phyloP scores from a whole-genome alignment of 305 asterid genomes.

The Striga hermonthica region DNA sequence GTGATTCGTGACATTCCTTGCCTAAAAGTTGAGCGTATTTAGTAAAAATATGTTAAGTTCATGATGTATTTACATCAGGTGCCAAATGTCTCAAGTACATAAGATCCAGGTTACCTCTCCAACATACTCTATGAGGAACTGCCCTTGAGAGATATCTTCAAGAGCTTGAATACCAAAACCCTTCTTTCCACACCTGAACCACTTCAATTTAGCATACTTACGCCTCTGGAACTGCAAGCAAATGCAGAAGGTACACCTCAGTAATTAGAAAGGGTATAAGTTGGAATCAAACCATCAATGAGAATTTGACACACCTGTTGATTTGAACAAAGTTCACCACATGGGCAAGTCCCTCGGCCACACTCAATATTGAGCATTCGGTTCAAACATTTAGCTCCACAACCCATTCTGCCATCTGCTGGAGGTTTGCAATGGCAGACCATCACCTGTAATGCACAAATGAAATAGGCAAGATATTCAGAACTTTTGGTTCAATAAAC shows the following conservation, averaged over 20 bases:
- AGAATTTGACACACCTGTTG: slow-evolving; percentile 57
- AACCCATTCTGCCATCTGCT: slow-evolving; percentile 72
- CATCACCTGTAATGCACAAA: slow-evolving; percentile 65
- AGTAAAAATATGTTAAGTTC: slow-evolving; percentile 20
- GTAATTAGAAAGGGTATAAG: slow-evolving; percentile 20
- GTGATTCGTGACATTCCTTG: slow-evolving; percentile 20
- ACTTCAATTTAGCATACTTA: slow-evolving; percentile 63
- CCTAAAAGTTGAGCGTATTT: slow-evolving; percentile 26
- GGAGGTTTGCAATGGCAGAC: slow-evolving; percentile 88
- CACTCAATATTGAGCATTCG: slow-evolving; percentile 91
- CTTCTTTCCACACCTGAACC: slow-evolving; percentile 79
- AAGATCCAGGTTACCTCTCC: slow-evolving; percentile 69
- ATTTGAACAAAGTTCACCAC: slow-evolving; percentile 84
- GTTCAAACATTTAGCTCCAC: slow-evolving; percentile 81
- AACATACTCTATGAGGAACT: slow-evolving; percentile 83
- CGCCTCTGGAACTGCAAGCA: slow-evolving; percentile 81
- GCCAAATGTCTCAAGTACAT: slow-evolving; percentile 18
- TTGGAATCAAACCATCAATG: slow-evolving; percentile 8
- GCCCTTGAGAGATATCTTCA: slow-evolving; percentile 69
- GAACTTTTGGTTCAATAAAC: slow-evolving; percentile 10
- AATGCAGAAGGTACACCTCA: slow-evolving; percentile 29
- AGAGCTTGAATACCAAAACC: slow-evolving; percentile 80
- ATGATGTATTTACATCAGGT: slow-evolving; percentile 24
- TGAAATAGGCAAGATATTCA: slow-evolving; percentile 20
- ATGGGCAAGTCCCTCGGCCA: slow-evolving; percentile 78